These are phyloP conservation scores for Flueggea neowawraea DNA, from an alignment of 441 rosid species.

Conservation along the genomic window DNA sequence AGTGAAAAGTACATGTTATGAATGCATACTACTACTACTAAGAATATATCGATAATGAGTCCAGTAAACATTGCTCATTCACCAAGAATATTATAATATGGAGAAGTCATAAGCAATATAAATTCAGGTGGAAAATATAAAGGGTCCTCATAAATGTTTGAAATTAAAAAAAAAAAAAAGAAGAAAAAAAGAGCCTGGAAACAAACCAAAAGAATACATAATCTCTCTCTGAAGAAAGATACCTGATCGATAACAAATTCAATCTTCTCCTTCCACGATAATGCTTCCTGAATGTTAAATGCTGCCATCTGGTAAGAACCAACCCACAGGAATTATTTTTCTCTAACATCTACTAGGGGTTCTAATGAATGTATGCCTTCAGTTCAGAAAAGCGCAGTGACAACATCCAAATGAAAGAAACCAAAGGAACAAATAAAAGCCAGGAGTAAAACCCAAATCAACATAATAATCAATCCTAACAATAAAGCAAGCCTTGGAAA, in stretches of 20 bases:
- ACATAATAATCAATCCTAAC: no score
- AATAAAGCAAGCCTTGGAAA: no score
- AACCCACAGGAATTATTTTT: conserved; percentile 19
- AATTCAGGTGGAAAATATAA: conserved; percentile 4
- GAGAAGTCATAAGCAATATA: background rate
- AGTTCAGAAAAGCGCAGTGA: background rate
- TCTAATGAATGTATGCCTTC: background rate
- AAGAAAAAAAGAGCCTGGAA: background rate
- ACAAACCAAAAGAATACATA: background rate
- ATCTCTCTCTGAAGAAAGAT: conserved; percentile 8
- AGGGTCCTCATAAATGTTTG: background rate
- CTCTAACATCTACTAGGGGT: conserved; percentile 5
- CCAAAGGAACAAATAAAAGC: no score
- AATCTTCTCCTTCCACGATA: conserved; percentile 92
- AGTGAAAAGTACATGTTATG: background rate
- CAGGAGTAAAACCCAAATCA: no score
- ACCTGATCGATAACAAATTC: conserved; percentile 97
- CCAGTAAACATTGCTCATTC: background rate
- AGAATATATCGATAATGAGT: no score
- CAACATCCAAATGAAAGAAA: background rate
- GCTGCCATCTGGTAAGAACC: conserved; percentile 92
- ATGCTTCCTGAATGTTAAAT: conserved; percentile 96
- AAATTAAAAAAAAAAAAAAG: conserved; percentile 3
- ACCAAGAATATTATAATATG: background rate
- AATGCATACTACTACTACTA: no score